These are phyloP conservation scores for Oxytropis ochrocephala DNA, from an alignment of 306 rosid species.

Conservation along the genomic window DNA sequence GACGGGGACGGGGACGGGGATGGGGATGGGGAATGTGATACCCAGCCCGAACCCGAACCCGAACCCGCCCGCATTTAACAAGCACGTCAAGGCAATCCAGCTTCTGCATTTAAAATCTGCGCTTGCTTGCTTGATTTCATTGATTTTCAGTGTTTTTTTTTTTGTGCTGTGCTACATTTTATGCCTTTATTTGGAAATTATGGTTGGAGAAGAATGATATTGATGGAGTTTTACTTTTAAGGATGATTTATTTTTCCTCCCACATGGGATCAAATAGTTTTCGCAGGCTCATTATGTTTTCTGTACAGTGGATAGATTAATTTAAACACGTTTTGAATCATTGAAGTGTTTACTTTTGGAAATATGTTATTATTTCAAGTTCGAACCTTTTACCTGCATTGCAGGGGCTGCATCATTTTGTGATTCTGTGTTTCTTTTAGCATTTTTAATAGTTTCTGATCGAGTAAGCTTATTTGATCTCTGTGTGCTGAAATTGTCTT, in stretches of 20 bases:
- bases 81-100: neutral
- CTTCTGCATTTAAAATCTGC: neutral
- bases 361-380: neutral
- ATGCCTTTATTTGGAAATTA: no score
- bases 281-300: neutral
- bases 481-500: conserved; percentile 11
- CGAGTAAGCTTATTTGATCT: neutral
- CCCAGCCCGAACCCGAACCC: no score
- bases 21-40: no score
- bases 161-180: neutral
- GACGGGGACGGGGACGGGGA: no score
- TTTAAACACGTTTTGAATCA: neutral
- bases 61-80: no score
- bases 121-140: neutral
- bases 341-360: neutral
- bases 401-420: neutral
- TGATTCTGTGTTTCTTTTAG: neutral
- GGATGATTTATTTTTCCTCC: neutral
- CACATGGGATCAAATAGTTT: neutral
- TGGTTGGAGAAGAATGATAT: neutral
- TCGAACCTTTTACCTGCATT: neutral
- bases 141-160: neutral
- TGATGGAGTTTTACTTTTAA: neutral
- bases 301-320: neutral
- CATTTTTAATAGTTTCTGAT: neutral